These are phyloP conservation scores for Talaromyces sp. DNA, from an alignment of 2,329 filamentous ascomycete genomes.

Conservation along the genomic window DNA sequence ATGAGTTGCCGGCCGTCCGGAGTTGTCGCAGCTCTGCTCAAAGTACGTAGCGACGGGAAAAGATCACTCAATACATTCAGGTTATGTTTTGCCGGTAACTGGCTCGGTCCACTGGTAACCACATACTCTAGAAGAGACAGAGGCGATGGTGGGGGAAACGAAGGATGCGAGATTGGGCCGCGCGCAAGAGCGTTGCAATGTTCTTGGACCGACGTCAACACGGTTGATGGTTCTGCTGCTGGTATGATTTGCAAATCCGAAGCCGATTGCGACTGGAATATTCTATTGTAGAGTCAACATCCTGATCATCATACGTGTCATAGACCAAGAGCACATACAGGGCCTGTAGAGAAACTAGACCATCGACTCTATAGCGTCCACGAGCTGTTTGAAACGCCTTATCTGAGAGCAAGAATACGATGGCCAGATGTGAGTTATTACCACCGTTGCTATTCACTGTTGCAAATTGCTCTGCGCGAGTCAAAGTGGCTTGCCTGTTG, in stretches of 20 bases:
- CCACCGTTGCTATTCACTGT: not conserved
- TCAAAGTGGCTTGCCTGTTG: slow-evolving; percentile 15
- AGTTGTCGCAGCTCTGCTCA: slow-evolving; percentile 18
- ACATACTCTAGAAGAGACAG: slow-evolving; percentile 19
- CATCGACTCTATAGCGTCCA: slow-evolving; percentile 16
- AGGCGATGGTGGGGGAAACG: slow-evolving; percentile 13
- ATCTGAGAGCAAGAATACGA: slow-evolving; percentile 22
- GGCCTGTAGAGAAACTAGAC: slow-evolving; percentile 20
- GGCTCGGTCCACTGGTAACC: slow-evolving; percentile 15
- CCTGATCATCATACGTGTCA: not conserved
- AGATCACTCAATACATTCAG: slow-evolving; percentile 28
- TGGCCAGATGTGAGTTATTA: slow-evolving; percentile 12
- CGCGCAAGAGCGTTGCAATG: slow-evolving; percentile 34
- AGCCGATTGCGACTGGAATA: slow-evolving; percentile 18
- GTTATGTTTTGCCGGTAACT: slow-evolving; percentile 23
- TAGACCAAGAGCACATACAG: slow-evolving; percentile 17
- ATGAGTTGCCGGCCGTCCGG: slow-evolving; percentile 21
- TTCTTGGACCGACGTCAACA: slow-evolving; percentile 19
- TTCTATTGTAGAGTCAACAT: not conserved
- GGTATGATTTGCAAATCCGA: slow-evolving; percentile 26
- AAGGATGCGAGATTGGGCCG: slow-evolving; percentile 11
- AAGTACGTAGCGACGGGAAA: slow-evolving; percentile 19
- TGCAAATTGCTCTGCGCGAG: slow-evolving; percentile 16
- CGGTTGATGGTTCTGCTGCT: slow-evolving; percentile 21
- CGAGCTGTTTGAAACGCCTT: slow-evolving; percentile 17